Base-by-base conservation (phyloP, 306 rosid genomes). In the Quercus variabilis region DNA sequence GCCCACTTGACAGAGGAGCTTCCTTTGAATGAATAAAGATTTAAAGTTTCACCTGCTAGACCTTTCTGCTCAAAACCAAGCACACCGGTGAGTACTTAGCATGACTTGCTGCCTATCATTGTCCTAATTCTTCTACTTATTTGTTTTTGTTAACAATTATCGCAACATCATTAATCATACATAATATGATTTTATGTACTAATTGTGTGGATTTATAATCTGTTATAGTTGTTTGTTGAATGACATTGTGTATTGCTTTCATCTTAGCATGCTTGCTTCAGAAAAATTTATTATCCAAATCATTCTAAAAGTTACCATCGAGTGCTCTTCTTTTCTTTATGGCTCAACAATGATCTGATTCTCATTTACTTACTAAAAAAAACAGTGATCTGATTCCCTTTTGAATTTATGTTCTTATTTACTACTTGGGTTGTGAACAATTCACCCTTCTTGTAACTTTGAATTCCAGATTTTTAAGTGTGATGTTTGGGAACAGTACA, bases 1-100 rank as follows among this genome's bases (percentile, higher is more conserved):
- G 25, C 75, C 99, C 99, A 95, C 59, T 87, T 90, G 79, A 91
- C 97, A 4, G 94, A 89, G 33, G 84, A 60, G 79, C 97, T 90
- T 68, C 99, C 97, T 84, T 87, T 88, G 58, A 78, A 43, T 1
- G 99, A 85, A 76, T 88, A 87, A 78, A 95, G 92, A 69, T 81
- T 84, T 62, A 85, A 76, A 60, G 88, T 76, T 86, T 95, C 99
- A 25, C 99, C 99, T 76, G 85, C 78, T 49, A 95, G 84, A 77
- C 99, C 98, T 85, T 89, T 55, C 99, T 95, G 89, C 83, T 67
- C 86, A 83, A 23, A 71, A 62, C 33, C 78, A 86, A 25, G 35
- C 56, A 62, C 33, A 38, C 74, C 81, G 21, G 33, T 11, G 51
- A 46, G 52, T 58, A 74, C 46, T 75, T 25, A 33, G 65, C 18